Evolutionary conservation across 805 yeast species (phyloP), one percentile per base, ranked within the genome.

Genomic region (Candida ovalis): DNA sequence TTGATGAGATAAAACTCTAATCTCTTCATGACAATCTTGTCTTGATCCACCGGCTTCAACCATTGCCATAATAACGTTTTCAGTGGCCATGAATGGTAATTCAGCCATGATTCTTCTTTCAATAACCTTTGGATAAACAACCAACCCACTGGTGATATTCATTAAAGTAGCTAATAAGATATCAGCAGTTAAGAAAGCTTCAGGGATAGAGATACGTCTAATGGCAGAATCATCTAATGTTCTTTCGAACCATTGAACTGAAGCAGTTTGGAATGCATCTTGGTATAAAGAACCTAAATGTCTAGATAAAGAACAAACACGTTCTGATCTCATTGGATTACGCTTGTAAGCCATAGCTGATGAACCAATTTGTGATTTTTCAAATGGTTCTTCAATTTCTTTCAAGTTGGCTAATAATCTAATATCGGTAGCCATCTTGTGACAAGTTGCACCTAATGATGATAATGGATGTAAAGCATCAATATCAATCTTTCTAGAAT

Each of bases 231-330:
- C 99, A 71, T 94, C 99, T 64, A 94, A 79, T 32, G 99, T 94
- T 76, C 99, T 88, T 77, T 94, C 99, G 67, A 94, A 94, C 99
- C 99, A 94, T 75, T 94, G 99, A 44, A 94, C 98, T 32, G 96
- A 86, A 7, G 98, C 95, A 43, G 99, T 94, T 72, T 89, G 94
- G 60, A 92, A 87, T 46, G 97, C 95, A 70, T 94, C 98, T 64
- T 78, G 89, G 73, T 86, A 87, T 59, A 90, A 75, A 17, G 96
- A 86, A 55, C 96, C 96, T 71, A 94, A 71, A 70, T 92, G 98
- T 76, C 99, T 88, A 19, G 98, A 82, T 57, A 94, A 79, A n/a
- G 99, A 94, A 75, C 99, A 94, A 51, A 94, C 97, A 71, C 99
- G 84, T 76, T 94, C 99, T 66, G 92, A 86, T 76, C 99, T 86